Evolutionary conservation across 2,329 filamentous ascomycete species (phyloP).

Genomic region (Passalora sequoiae): DNA sequence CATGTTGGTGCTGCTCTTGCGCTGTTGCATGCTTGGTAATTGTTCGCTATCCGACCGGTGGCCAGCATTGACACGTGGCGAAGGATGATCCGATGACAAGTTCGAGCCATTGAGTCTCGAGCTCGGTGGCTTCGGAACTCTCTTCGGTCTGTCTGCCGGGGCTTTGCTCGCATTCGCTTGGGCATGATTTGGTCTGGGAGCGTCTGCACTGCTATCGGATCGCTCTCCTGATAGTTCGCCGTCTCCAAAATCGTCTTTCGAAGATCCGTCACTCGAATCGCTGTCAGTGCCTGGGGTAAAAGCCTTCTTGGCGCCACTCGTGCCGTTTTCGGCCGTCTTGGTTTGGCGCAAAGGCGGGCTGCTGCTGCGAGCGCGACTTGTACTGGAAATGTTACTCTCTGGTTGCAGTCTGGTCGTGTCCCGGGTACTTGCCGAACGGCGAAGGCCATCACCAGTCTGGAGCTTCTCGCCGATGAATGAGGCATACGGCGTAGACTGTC

Average conservation of each 20-base stretch:
- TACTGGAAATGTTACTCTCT: slow-evolving; percentile 25
- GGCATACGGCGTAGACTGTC: slow-evolving; percentile 52
- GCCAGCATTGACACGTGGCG: slow-evolving; percentile 4
- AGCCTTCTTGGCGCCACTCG: slow-evolving; percentile 8
- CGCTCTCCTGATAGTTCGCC: slow-evolving; percentile 11
- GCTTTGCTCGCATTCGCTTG: slow-evolving; percentile 6
- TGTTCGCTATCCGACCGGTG: slow-evolving; percentile 19
- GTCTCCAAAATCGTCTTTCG: slow-evolving; percentile 12
- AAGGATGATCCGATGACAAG: slow-evolving; percentile 2
- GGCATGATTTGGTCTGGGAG: too few species aligned
- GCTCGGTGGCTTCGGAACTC: slow-evolving; percentile 30
- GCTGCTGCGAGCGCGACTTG: slow-evolving; percentile 16
- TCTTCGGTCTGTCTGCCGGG: slow-evolving; percentile 27
- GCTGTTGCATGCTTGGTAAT: slow-evolving; percentile 26
- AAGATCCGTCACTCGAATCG: slow-evolving; percentile 22
- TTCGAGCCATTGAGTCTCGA: slow-evolving; percentile 25
- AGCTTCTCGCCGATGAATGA: slow-evolving; percentile 53
- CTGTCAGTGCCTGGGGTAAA: slow-evolving; percentile 12
- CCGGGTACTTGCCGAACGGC: slow-evolving; percentile 51
- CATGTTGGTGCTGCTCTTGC: slow-evolving; percentile 31
- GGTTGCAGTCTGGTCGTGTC: slow-evolving; percentile 34
- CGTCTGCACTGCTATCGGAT: slow-evolving; percentile 6
- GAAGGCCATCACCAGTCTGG: slow-evolving; percentile 47
- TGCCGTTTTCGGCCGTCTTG: background rate
- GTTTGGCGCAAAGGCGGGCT: slow-evolving; percentile 6